Base-by-base conservation (phyloP, 352 stramenopile genomes). In the Phytopythium mirpurense region DNA sequence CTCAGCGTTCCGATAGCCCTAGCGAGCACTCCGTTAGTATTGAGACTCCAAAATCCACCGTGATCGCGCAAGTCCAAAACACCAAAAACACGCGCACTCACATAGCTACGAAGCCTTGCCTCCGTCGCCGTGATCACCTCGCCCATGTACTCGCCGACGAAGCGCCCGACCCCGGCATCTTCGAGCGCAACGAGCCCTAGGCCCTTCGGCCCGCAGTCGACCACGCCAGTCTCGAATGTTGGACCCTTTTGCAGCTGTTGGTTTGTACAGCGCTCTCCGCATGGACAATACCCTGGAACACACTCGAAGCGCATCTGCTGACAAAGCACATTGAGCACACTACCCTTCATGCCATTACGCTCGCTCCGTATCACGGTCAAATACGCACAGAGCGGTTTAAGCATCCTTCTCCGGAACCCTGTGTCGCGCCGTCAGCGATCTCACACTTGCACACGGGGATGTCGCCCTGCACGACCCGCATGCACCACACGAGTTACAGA, bases 301-400 rank as follows among this genome's bases (percentile, higher is more conserved):
- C 40, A 46, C 40, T 46, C 40, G 40, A 18, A 46, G 4, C 40
- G 40, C 19, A 46, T 31, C 40, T 46, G n/a, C n/a, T n/a, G n/a
- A n/a, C n/a, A n/a, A n/a, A n/a, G n/a, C n/a, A n/a, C n/a, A n/a
- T n/a, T n/a, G n/a, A n/a, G n/a, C n/a, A n/a, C n/a, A n/a, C n/a
- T n/a, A n/a, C n/a, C n/a, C n/a, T n/a, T n/a, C n/a, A n/a, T n/a
- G n/a, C n/a, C n/a, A n/a, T n/a, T n/a, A n/a, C n/a, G n/a, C n/a
- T n/a, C n/a, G n/a, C n/a, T n/a, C n/a, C n/a, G n/a, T n/a, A n/a
- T n/a, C n/a, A n/a, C n/a, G n/a, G n/a, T n/a, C n/a, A n/a, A n/a
- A n/a, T n/a, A n/a, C n/a, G n/a, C 9, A 32, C 29, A 5, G 29
- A 5, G 29, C 29, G 29, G 29, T 32, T 32, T 9, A 10, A 5